Evolutionary conservation across 2,329 filamentous ascomycete species (phyloP), one percentile per base, ranked within the genome.

Genomic region (Paracorniculantispora psalliotae): DNA sequence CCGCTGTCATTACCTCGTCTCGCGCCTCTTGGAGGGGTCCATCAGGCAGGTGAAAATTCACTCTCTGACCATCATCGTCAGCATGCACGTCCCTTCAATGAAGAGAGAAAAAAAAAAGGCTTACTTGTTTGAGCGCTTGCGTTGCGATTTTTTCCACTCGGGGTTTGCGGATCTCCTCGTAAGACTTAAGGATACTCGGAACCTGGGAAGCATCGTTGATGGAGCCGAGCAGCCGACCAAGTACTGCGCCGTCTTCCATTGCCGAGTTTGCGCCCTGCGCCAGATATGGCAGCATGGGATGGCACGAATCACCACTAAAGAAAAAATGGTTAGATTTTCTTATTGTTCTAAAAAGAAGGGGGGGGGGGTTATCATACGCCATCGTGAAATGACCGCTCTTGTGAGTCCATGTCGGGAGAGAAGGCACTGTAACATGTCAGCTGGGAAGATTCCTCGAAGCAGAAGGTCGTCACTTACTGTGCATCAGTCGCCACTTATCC

Each of bases 401-500:
- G 17, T 43, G 10, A 4, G 41, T 17, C 25, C 23, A 5, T 13
- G 43, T 43, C 9, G 50, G 57, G 26, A 37, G 63, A 57, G 26
- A 65, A 62, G 59, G 43, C 2, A 65, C 51, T 62, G 66, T 69
- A 72, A 75, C 68, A 75, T 72, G 55, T 75, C 69, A 57, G 21
- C n/a, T 17, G 30, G 33, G 12, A 19, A 53, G 17, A 17, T 10
- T 17, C 25, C 21, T 7, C 25, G 6, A 9, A 26, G 43, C 17
- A 13, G 6, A 10, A 26, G 10, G 0, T 25, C 4, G 26, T 12
- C 23, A 67, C 74, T 63, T 59, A 76, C 75, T 65, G 59, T 77
- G 73, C 82, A 89, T 85, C 35, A 90, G 69, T 67, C 84, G 87
- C 88, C 87, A 90, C 69, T 89, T 90, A 41, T 85, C 80, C 15